Evolutionary conservation across 345 rosid genomes (phyloP).

Genomic region (Eucalyptus marginata): DNA sequence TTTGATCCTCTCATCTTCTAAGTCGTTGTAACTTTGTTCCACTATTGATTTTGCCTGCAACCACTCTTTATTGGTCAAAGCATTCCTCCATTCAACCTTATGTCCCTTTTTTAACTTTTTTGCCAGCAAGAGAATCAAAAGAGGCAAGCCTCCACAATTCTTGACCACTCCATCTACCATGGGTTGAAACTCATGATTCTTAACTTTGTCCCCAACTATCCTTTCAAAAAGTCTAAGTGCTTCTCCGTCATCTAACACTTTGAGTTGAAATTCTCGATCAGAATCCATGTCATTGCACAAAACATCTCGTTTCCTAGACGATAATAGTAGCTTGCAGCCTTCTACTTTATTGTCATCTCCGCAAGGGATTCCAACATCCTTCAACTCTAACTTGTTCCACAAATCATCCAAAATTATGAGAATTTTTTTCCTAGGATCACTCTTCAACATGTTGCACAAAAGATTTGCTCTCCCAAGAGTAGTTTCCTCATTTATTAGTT

Average conservation of each 20-base stretch:
- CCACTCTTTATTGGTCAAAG: accelerated
- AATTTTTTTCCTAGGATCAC: not conserved
- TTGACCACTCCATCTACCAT: accelerated
- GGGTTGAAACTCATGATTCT: accelerated
- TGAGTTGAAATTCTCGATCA: not conserved
- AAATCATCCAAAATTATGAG: slow-evolving; percentile 20
- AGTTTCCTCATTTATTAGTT: not conserved
- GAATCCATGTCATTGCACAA: not conserved
- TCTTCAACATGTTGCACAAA: not conserved
- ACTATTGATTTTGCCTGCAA: accelerated
- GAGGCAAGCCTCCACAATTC: not conserved
- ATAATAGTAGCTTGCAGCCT: slow-evolving; percentile 2
- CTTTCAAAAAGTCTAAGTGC: not conserved
- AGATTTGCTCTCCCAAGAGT: not conserved
- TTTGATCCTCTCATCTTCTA: not conserved
- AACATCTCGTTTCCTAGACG: not conserved
- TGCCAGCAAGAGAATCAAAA: accelerated
- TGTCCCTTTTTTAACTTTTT: not conserved
- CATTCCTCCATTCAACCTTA: accelerated
- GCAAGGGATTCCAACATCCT: slow-evolving; percentile 1
- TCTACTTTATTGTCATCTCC: not conserved
- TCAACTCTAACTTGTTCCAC: not conserved
- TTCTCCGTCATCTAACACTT: not conserved
- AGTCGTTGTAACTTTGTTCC: not conserved
- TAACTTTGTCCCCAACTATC: accelerated